These are phyloP conservation scores for Pleurozium schreberi DNA, from an alignment of 225 moss, liverwort and hornwort genomes.

Conservation along the genomic window DNA sequence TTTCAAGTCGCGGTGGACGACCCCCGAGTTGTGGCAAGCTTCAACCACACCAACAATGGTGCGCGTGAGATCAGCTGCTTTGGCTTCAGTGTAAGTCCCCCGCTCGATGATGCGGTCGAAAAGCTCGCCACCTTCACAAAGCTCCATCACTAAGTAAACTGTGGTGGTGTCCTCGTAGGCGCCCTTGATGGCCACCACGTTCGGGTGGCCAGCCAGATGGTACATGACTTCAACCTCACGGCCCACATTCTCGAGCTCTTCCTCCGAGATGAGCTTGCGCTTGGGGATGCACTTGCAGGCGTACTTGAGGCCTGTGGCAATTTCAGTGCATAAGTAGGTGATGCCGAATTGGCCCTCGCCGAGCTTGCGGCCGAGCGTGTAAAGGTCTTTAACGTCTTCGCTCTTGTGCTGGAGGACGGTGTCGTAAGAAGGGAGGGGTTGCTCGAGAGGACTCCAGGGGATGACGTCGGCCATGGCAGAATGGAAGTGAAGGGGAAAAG, in stretches of 20 bases:
- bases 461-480: constrained; percentile 36
- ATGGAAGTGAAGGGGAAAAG: neutral
- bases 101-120: constrained; percentile 87
- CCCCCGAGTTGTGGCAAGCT: constrained; percentile 36
- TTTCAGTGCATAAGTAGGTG: constrained; percentile 75
- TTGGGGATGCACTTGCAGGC: constrained; percentile 91
- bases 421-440: neutral
- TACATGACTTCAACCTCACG: constrained; percentile 77
- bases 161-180: constrained; percentile 44
- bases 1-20: constrained; percentile 79
- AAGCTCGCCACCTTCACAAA: constrained; percentile 78
- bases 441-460: neutral
- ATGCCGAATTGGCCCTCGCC: constrained; percentile 87
- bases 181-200: constrained; percentile 64
- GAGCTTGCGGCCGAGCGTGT: constrained; percentile 57
- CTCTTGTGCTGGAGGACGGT: constrained; percentile 26
- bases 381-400: constrained; percentile 51
- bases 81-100: constrained; percentile 73
- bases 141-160: constrained; percentile 85
- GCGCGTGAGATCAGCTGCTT: constrained; percentile 59
- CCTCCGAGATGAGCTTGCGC: constrained; percentile 67
- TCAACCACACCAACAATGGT: constrained; percentile 73
- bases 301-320: constrained; percentile 45
- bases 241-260: constrained; percentile 74
- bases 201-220: constrained; percentile 57